Conservation (phyloP, 352 stramenopile genomes). For the Phytophthora tubulina region DNA sequence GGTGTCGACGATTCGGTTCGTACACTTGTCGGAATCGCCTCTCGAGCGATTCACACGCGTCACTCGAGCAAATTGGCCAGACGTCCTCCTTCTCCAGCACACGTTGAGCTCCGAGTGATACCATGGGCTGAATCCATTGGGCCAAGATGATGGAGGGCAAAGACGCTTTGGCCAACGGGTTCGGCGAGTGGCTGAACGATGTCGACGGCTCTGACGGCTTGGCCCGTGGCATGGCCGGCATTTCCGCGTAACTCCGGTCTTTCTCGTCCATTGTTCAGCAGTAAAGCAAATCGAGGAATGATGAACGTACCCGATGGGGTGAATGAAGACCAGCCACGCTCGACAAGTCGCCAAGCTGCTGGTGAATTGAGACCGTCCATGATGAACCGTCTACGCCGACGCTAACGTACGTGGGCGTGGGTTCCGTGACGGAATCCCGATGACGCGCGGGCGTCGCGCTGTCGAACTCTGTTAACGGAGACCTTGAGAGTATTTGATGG, state of each 20-base stretch:
- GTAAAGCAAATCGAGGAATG: constrained; percentile 23
- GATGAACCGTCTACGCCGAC: constrained; percentile 13
- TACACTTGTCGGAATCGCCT: constrained; percentile 32
- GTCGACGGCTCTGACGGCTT: background rate
- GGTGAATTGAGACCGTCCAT: constrained; percentile 14
- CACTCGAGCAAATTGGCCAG: constrained; percentile 37
- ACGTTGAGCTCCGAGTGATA: constrained; percentile 38
- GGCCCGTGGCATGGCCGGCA: constrained; percentile 19
- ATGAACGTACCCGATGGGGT: background rate
- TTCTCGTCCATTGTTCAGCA: constrained; percentile 11
- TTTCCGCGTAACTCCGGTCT: constrained; percentile 20
- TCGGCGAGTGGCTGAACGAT: constrained; percentile 30
- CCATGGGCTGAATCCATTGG: constrained; percentile 45
- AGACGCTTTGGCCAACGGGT: constrained; percentile 49
- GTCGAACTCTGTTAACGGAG: background rate
- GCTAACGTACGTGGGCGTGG: constrained; percentile 14
- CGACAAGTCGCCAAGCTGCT: constrained; percentile 13
- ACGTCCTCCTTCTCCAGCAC: constrained; percentile 42
- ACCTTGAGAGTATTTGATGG: constrained; percentile 7
- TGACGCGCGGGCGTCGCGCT: constrained; percentile 17
- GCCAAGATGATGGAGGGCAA: constrained; percentile 34
- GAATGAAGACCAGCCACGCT: constrained; percentile 7
- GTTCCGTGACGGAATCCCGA: background rate
- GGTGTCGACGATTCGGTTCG: constrained; percentile 14
- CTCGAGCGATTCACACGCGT: constrained; percentile 34